Evolutionary conservation across 2,329 filamentous ascomycete species (phyloP), one percentile per base, ranked within the genome.

Genomic region (Trichophyton benhamiae): DNA sequence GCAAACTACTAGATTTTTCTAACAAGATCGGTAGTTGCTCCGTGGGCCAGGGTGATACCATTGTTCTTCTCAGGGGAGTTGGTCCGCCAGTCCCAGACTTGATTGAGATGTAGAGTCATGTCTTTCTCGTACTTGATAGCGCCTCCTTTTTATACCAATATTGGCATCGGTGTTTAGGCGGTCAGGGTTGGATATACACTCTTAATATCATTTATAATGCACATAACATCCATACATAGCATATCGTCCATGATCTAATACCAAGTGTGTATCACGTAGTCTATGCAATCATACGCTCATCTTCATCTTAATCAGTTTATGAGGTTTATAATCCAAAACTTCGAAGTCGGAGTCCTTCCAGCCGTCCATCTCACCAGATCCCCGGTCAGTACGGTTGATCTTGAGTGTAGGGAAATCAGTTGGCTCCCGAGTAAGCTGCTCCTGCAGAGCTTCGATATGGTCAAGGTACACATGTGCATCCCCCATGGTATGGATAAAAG

Each of bases 401-500:
- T 86, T 83, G 62, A 99, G 71, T 57, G 83, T 83, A 0, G 94
- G 94, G 67, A 97, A 97, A 0, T 83, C 81, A 9, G 84, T 82
- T 27, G 94, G 94, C 71, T 91, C 87, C 6, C 94, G 80, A 71
- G 84, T 82, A 38, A 97, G 72, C 76, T 99, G 94, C 61, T 84
- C 81, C 70, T 87, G 82, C 62, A 99, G 78, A 11, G 94, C 91
- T 60, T 95, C 91, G 6, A 95, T 83, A 72, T 99, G 94, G 72
- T 99, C 92, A 6, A 87, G 76, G 75, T 99, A 99, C 1, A 99
- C 87, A 74, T 99, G 94, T n/a, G 92, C 90, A 74, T 99, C 94
- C 13, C 94, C 94, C 91, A 99, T 95, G 57, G 91, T 91, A 74
- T 97, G 94, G 44, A 91, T 94, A 64, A 99, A 81, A 59, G 84